Evolutionary conservation across 2,329 filamentous ascomycete genomes (phyloP).

Genomic region (Chalaropsis thielavioides): DNA sequence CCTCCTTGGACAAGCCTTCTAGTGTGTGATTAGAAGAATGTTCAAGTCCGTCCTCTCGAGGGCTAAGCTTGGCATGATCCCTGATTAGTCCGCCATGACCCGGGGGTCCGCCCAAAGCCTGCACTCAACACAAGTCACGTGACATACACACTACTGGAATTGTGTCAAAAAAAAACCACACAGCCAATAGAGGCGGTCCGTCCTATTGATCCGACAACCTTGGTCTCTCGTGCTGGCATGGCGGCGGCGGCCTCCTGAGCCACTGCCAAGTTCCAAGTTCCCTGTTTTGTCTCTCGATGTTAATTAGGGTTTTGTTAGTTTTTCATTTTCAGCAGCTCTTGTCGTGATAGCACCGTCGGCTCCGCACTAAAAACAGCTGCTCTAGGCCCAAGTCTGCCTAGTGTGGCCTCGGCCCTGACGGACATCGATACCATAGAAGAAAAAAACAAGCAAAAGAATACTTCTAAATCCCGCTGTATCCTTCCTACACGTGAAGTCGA

Average conservation of each 20-base stretch:
- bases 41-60: too few species aligned
- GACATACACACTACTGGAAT: too few species aligned
- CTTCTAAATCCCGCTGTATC: background rate
- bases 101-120: too few species aligned
- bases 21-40: too few species aligned
- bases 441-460: background rate
- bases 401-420: background rate
- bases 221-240: background rate
- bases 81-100: too few species aligned
- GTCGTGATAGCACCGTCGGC: background rate
- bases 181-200: too few species aligned
- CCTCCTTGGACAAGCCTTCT: too few species aligned
- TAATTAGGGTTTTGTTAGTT: background rate
- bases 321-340: conserved; percentile 4
- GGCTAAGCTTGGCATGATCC: too few species aligned
- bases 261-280: background rate
- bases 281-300: background rate
- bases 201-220: background rate
- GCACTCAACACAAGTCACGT: too few species aligned
- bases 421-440: background rate
- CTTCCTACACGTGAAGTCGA: background rate
- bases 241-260: background rate
- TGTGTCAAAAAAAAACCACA: too few species aligned
- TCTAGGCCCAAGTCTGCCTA: background rate
- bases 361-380: background rate